Evolutionary conservation across 164 flowering plant species (phyloP).

Genomic region (Litsea cubeba): DNA sequence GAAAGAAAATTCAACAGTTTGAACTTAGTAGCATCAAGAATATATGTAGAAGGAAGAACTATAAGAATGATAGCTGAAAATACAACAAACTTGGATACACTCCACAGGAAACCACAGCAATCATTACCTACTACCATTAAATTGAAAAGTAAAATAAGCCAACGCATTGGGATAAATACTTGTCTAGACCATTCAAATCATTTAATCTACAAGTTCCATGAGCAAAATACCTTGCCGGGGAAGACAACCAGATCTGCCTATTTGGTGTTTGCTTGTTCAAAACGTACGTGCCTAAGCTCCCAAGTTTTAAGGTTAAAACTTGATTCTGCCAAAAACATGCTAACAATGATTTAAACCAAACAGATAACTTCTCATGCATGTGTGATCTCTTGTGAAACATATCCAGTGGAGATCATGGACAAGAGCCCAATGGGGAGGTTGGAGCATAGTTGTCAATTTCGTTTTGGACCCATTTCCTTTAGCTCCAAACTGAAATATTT

Average conservation of each 20-base stretch:
- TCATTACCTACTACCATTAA: not conserved
- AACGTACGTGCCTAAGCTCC: conserved; percentile 78
- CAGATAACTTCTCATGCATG: not conserved
- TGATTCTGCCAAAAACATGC: conserved; percentile 53
- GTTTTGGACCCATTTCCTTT: too few relatives aligned
- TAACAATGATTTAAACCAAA: not conserved
- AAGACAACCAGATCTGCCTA: conserved; percentile 92
- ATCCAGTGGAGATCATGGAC: too few relatives aligned
- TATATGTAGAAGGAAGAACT: not conserved
- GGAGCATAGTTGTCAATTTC: too few relatives aligned
- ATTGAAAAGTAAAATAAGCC: too few relatives aligned
- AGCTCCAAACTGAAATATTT: too few relatives aligned
- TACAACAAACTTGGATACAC: not conserved
- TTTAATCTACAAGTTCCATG: not conserved
- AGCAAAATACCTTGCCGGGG: conserved; percentile 74
- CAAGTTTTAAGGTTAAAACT: conserved; percentile 83
- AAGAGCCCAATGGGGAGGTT: too few relatives aligned
- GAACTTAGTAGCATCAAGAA: not conserved
- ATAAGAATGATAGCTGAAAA: not conserved
- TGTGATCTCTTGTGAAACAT: too few relatives aligned
- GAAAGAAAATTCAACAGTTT: conserved; percentile 21
- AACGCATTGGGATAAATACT: too few relatives aligned
- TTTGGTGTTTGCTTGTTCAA: conserved; percentile 95
- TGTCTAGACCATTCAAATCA: not conserved
- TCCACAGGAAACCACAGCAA: not conserved